phyloP scores from a whole-genome alignment of 169 alveolate genomes.

The Plasmodium adleri region DNA sequence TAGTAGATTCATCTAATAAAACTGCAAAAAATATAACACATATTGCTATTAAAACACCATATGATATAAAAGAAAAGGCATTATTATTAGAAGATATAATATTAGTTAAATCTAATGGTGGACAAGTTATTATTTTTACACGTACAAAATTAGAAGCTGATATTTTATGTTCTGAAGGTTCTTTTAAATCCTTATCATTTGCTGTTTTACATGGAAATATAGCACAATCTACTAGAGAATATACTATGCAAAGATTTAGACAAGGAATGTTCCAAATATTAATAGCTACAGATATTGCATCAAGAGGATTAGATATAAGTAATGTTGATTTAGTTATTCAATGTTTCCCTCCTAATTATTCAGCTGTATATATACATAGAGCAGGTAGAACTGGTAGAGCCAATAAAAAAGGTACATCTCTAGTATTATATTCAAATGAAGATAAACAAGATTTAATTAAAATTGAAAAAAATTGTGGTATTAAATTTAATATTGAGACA shows the following conservation, averaged over 20 bases:
- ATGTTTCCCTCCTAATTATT: slow-evolving; percentile 94
- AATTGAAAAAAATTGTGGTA: slow-evolving; percentile 68
- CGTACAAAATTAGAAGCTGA: slow-evolving; percentile 78
- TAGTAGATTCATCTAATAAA: slow-evolving; percentile 50
- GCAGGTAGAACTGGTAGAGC: slow-evolving; percentile 96
- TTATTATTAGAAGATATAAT: slow-evolving; percentile 57
- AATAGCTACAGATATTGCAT: slow-evolving; percentile 96
- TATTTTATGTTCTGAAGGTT: slow-evolving; percentile 66
- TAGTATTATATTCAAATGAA: slow-evolving; percentile 75
- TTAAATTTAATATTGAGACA: slow-evolving; percentile 36
- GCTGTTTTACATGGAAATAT: slow-evolving; percentile 80
- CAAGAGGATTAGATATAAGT: slow-evolving; percentile 96
- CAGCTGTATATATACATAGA: slow-evolving; percentile 95
- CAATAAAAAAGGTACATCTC: slow-evolving; percentile 82
- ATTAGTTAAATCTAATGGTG: slow-evolving; percentile 79
- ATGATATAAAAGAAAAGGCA: slow-evolving; percentile 74
- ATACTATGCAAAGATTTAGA: slow-evolving; percentile 89
- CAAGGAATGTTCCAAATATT: slow-evolving; percentile 90
- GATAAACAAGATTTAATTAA: slow-evolving; percentile 60
- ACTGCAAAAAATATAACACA: slow-evolving; percentile 44
- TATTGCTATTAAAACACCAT: slow-evolving; percentile 57
- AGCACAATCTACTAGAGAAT: slow-evolving; percentile 61
- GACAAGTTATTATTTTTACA: slow-evolving; percentile 84
- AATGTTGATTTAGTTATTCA: slow-evolving; percentile 94
- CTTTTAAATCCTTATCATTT: slow-evolving; percentile 67